These are phyloP conservation scores for Backusella luteola DNA, from an alignment of 192 early-diverging fungal species.

Conservation along the genomic window DNA sequence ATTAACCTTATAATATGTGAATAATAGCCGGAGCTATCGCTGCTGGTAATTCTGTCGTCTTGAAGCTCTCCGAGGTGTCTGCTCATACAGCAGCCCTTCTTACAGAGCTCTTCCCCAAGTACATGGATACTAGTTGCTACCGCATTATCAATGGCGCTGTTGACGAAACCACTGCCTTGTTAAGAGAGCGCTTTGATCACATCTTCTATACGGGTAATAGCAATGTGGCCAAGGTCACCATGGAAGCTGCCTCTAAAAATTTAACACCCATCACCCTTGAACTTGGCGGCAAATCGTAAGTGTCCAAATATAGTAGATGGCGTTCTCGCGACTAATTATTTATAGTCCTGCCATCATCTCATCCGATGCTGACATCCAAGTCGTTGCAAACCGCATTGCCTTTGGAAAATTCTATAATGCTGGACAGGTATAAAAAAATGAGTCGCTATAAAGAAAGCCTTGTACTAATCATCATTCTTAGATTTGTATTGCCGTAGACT, in stretches of 20 bases:
- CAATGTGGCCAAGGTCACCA: slow-evolving; percentile 76
- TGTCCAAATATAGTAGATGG: background rate
- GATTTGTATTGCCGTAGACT: slow-evolving; percentile 79
- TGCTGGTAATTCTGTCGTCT: slow-evolving; percentile 78
- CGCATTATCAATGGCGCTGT: slow-evolving; percentile 79
- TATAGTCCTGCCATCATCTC: slow-evolving; percentile 61
- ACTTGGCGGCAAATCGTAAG: slow-evolving; percentile 85
- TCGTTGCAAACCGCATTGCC: slow-evolving; percentile 71
- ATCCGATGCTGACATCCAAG: slow-evolving; percentile 59
- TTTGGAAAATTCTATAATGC: slow-evolving; percentile 84
- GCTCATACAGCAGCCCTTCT: slow-evolving; percentile 63
- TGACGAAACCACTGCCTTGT: slow-evolving; percentile 67
- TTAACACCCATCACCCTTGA: slow-evolving; percentile 87
- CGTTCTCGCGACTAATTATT: background rate
- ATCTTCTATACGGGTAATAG: slow-evolving; percentile 92
- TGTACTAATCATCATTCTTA: slow-evolving; percentile 29
- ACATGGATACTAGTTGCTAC: slow-evolving; percentile 68
- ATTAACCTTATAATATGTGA: too few species aligned
- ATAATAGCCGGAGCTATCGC: slow-evolving; percentile 76
- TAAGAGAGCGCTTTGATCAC: slow-evolving; percentile 81
- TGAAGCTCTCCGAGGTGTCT: slow-evolving; percentile 87
- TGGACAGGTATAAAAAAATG: slow-evolving; percentile 69
- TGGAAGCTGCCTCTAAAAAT: slow-evolving; percentile 81
- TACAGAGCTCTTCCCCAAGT: slow-evolving; percentile 66
- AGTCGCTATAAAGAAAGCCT: background rate